A percentile compares a stretch with the other conserved stretches of the same genome.
Conservation (phyloP, 805 yeast species). For the Schwanniomyces vanrijiae region DNA sequence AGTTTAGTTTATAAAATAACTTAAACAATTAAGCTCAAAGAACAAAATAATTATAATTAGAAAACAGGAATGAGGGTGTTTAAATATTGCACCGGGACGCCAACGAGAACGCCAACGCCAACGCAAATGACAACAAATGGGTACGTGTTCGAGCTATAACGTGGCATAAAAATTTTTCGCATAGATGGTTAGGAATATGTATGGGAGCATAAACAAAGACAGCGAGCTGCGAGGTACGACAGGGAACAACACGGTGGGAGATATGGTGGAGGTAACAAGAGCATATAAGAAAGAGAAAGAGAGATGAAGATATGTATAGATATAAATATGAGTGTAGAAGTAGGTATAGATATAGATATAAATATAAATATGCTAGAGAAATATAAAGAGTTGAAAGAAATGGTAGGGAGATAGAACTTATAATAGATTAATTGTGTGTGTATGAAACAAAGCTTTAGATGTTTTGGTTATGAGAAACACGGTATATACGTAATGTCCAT, state of each 20-base stretch:
- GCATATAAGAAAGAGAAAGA: not conserved
- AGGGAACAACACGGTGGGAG: not conserved
- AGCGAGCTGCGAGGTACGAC: not conserved
- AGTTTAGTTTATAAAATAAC: not conserved
- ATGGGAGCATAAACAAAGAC: not conserved
- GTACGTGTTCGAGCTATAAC: constrained; percentile 7
- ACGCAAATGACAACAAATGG: not conserved
- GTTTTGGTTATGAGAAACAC: not conserved
- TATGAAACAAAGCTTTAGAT: not conserved
- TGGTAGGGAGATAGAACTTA: no score
- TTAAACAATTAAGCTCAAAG: constrained; percentile 3
- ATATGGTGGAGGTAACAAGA: not conserved
- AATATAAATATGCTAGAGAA: no score
- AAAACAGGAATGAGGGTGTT: not conserved
- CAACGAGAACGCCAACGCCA: not conserved
- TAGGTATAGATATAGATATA: no score
- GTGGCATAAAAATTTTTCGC: constrained; percentile 7
- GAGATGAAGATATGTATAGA: no score
- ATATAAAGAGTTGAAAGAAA: no score
- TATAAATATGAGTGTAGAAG: no score
- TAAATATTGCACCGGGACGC: constrained; percentile 1
- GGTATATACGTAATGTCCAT: not conserved
- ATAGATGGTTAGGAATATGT: constrained; percentile 1
- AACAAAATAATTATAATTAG: not conserved
- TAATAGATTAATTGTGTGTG: no score